Evolutionary conservation across 2,329 filamentous ascomycete species (phyloP).

Genomic region (Fusarium tupiense): DNA sequence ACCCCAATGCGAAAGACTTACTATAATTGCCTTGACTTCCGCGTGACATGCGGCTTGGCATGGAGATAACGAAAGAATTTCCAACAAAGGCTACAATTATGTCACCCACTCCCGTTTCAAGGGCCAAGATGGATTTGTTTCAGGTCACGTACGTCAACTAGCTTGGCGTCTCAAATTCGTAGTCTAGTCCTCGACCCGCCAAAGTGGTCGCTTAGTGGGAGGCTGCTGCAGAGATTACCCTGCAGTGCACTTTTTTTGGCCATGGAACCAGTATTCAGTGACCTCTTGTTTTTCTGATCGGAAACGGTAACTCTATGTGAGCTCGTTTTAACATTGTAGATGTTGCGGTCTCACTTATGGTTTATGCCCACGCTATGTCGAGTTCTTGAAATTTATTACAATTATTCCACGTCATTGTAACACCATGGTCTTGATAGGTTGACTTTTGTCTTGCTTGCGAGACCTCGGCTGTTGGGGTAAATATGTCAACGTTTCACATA

Average conservation of each 20-base stretch:
- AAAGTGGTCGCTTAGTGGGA: not conserved
- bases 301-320: accelerated
- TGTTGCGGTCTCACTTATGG: accelerated
- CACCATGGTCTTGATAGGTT: accelerated
- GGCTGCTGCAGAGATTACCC: not conserved
- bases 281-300: not conserved
- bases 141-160: not conserved
- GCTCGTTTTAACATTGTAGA: accelerated
- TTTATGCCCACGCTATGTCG: not conserved
- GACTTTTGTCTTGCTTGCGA: not conserved
- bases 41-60: not conserved
- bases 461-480: not conserved
- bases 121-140: not conserved
- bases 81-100: not conserved
- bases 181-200: not conserved
- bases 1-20: not conserved
- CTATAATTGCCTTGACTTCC: not conserved
- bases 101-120: not conserved
- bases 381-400: accelerated
- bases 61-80: not conserved
- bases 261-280: not conserved
- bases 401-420: accelerated
- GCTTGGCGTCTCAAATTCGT: not conserved
- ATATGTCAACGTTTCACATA: too few relatives aligned
- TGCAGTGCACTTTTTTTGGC: not conserved